These are phyloP conservation scores for Aspergillus clavatus DNA, from an alignment of 2,329 filamentous ascomycete species.

Conservation along the genomic window DNA sequence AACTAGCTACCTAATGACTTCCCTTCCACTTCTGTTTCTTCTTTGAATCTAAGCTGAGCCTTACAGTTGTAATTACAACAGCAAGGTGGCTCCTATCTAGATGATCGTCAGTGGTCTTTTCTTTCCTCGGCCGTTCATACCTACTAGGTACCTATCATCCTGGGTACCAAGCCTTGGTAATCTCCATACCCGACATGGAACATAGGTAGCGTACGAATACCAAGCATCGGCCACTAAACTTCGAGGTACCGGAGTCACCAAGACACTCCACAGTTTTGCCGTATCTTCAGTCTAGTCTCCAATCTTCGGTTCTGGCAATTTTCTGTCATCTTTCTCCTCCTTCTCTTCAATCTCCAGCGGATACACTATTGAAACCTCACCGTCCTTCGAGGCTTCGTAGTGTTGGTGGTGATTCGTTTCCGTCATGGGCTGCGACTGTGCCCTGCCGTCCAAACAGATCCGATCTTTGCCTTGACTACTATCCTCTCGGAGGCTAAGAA, in stretches of 20 bases:
- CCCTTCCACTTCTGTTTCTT: too few species aligned
- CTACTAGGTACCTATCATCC: too few species aligned
- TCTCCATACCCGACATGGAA: too few species aligned
- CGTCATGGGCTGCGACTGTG: conserved; percentile 20
- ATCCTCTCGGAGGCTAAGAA: conserved; percentile 12
- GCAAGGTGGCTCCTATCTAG: too few species aligned
- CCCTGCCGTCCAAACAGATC: conserved; percentile 14
- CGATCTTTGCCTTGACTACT: conserved; percentile 13
- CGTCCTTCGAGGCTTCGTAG: background rate
- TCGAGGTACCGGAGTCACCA: background rate
- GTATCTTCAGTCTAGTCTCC: background rate
- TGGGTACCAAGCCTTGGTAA: too few species aligned
- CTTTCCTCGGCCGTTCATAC: too few species aligned
- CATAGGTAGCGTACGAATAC: too few species aligned
- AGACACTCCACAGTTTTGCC: background rate
- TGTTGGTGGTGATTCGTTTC: conserved; percentile 7
- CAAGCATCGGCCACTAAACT: background rate
- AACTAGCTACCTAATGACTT: background rate
- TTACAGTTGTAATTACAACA: too few species aligned
- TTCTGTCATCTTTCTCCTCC: conserved; percentile 1
- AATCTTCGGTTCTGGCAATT: background rate
- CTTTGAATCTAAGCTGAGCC: too few species aligned
- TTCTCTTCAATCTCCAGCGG: background rate
- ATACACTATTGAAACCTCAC: background rate
- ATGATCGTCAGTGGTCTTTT: background rate